Base-by-base conservation (phyloP, 1,139 yeast species). In the Lodderomyces theae region DNA sequence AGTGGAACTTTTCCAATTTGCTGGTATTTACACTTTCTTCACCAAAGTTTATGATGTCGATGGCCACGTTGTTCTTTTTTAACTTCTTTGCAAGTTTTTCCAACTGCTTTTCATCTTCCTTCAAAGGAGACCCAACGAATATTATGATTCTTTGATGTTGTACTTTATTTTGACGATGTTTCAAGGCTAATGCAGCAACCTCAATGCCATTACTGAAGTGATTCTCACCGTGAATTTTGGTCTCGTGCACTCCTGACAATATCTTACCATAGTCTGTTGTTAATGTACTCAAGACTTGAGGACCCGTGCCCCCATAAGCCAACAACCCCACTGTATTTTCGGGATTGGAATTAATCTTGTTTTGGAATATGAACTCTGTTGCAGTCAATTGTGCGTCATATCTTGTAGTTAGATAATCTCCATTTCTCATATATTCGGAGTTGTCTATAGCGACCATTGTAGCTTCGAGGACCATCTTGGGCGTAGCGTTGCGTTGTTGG, bases 151-250 rank as follows among this genome's bases (percentile, higher is more conserved):
- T 76, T 65, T 90, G 97, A 51, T 81, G 86, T 60, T 90, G 97
- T 8, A 85, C 84, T 63, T 87, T 88, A 67, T 92, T 89, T 62
- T 89, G 96, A 59, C 98, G 88, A 66, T 92, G 97, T 60, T 89
- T 92, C 57, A 92, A 79, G 10, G 97, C 97, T 57, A 94, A 75
- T 37, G 95, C 95, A n/a, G 97, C 98, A 48, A 92, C 96, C 65
- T 90, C 96, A 51, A 92, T 80, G 12, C 96, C 95, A 37, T 90
- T 85, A 26, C 85, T 72, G 46, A 94, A 72, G 57, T 89, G 88
- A 38, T 72, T 64, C 24, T 60, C 61, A 1, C 97, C 97, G 19
- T 72, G 71, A 42, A 94, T 81, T 52, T 79, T 79, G 19, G 94
- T 83, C 38, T 85, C 89, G 54, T 89, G 96, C 34, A 88, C 74